Conservation (phyloP, 208 protist species). For the Lotmaria passim region DNA sequence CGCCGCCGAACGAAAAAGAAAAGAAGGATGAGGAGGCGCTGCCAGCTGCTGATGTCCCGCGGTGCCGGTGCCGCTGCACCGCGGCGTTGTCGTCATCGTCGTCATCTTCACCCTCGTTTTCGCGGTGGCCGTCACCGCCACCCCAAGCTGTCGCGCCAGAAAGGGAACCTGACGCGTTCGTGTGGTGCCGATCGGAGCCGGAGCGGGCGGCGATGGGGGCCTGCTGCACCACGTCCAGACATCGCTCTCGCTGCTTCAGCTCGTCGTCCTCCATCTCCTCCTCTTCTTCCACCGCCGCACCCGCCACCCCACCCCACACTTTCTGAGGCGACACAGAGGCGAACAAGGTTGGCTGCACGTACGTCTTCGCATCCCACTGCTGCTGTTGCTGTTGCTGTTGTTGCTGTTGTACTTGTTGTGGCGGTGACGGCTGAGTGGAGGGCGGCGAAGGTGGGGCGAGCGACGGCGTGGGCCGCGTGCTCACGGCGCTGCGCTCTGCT, state of each 20-base stretch:
- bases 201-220: constrained; percentile 13
- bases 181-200: not conserved
- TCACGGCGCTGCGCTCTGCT: constrained; percentile 13
- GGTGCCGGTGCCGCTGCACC: not conserved
- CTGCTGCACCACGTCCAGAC: constrained; percentile 18
- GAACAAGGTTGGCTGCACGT: not conserved
- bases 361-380: not conserved
- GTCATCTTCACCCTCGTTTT: not conserved
- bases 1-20: not conserved
- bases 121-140: not conserved
- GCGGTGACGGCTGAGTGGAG: not conserved
- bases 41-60: not conserved
- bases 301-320: too few species aligned
- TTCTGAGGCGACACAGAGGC: too few species aligned
- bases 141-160: not conserved
- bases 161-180: not conserved
- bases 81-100: not conserved
- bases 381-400: not conserved
- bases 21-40: not conserved
- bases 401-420: not conserved
- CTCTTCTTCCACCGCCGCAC: not conserved
- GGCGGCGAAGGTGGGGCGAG: constrained; percentile 1
- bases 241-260: not conserved
- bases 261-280: not conserved
- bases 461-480: not conserved